Conservation (phyloP, 768 basidiomycete species). For the Lactarius pseudohatsudake region DNA sequence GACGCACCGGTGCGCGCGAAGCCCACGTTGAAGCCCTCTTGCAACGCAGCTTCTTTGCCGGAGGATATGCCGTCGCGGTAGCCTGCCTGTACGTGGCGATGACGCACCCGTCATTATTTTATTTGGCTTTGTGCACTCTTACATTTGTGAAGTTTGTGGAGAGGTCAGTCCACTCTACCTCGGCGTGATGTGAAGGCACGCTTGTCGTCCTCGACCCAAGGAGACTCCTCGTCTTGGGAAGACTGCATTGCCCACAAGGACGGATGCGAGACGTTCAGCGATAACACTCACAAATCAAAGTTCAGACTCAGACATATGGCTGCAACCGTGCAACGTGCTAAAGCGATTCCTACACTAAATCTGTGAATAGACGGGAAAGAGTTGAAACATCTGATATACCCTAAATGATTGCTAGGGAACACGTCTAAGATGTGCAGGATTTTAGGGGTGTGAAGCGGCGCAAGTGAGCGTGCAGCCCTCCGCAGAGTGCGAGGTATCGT, state of each 20-base stretch:
- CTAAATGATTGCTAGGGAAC: no score
- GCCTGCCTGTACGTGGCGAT: conserved; percentile 57
- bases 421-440: no score
- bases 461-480: no score
- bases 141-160: conserved; percentile 61
- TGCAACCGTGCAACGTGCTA: no score
- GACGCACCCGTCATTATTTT: not conserved
- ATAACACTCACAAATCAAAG: not conserved
- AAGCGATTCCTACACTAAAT: no score
- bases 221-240: not conserved
- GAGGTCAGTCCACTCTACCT: conserved; percentile 64
- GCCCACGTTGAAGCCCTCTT: conserved; percentile 87
- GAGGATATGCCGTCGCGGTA: conserved; percentile 96
- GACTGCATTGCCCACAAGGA: not conserved
- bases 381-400: no score
- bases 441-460: no score
- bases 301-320: no score
- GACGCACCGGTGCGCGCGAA: conserved; percentile 73
- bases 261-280: not conserved
- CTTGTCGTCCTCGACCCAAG: not conserved
- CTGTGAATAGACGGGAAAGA: no score
- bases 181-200: not conserved
- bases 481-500: no score
- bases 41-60: conserved; percentile 85
- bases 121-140: not conserved